Evolutionary conservation across 257 asterid genomes (phyloP).

Genomic region (Nicotiana benthamiana): DNA sequence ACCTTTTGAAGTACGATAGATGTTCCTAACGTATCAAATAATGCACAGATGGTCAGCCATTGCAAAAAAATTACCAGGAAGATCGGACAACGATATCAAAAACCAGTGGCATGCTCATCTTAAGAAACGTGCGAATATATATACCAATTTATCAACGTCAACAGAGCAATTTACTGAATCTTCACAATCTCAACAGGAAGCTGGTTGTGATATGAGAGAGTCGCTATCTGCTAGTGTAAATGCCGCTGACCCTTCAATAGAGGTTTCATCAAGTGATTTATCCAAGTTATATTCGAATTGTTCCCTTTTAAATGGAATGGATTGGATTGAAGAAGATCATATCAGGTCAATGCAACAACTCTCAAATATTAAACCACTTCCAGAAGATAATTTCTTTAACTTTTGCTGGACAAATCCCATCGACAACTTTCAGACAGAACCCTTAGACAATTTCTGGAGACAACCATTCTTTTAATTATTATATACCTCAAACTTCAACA

Average conservation of each 20-base stretch:
- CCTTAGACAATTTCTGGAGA: not conserved
- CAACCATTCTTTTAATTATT: not conserved
- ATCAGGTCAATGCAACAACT: not conserved
- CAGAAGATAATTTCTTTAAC: not conserved
- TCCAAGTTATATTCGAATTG: not conserved
- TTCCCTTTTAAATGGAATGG: not conserved
- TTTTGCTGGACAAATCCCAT: not conserved
- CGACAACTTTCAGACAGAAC: not conserved
- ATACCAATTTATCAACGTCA: not conserved
- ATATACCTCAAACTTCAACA: not conserved
- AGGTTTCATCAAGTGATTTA: not conserved
- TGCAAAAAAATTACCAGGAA: not conserved
- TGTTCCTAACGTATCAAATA: not conserved
- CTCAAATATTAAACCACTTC: not conserved
- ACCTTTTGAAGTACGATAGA: too few species aligned
- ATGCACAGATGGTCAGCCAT: not conserved
- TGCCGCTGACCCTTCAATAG: not conserved
- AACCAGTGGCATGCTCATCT: constrained; percentile 46
- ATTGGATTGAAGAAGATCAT: not conserved
- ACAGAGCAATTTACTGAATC: not conserved
- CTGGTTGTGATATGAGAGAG: not conserved
- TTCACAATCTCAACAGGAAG: not conserved
- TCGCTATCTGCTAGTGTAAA: not conserved
- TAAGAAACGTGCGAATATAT: constrained; percentile 13
- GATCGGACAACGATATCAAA: constrained; percentile 48